A percentile compares a stretch with the other conserved stretches of the same genome.
Conservation (phyloP, 805 yeast species). For the Starmera caribaea region DNA sequence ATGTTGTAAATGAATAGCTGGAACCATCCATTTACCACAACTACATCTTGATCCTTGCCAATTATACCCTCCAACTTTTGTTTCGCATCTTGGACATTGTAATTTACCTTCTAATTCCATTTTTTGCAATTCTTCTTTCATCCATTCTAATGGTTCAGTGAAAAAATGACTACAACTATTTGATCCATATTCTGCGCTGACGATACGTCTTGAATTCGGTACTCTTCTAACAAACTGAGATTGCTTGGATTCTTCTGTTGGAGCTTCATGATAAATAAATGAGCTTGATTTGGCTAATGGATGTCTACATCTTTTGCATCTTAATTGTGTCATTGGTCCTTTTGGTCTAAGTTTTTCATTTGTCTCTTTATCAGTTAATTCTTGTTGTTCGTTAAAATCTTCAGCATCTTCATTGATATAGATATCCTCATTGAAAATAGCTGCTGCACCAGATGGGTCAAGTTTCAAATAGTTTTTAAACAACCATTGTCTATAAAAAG, state of each 20-base stretch:
- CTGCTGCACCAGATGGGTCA: slow-evolving; percentile 32
- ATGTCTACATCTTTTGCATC: slow-evolving; percentile 81
- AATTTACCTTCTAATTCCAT: slow-evolving; percentile 84
- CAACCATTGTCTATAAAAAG: slow-evolving; percentile 34
- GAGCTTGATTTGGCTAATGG: slow-evolving; percentile 54
- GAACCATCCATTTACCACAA: slow-evolving; percentile 94
- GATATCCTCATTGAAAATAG: slow-evolving; percentile 21
- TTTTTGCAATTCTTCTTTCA: slow-evolving; percentile 66
- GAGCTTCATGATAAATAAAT: slow-evolving; percentile 57
- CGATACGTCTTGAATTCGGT: slow-evolving; percentile 49
- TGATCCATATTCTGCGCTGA: slow-evolving; percentile 48
- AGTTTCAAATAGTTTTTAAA: slow-evolving; percentile 24
- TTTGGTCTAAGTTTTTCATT: slow-evolving; percentile 10
- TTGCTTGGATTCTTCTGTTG: slow-evolving; percentile 56
- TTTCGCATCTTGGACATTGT: slow-evolving; percentile 70
- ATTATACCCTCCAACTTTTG: slow-evolving; percentile 83
- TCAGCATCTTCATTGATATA: slow-evolving; percentile 19
- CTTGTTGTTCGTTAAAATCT: too few species aligned
- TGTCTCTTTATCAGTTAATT: slow-evolving; percentile 16
- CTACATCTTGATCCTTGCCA: slow-evolving; percentile 95
- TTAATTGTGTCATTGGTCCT: slow-evolving; percentile 27
- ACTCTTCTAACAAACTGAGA: slow-evolving; percentile 57
- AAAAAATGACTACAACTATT: slow-evolving; percentile 73
- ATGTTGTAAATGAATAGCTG: slow-evolving; percentile 74
- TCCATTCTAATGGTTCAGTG: slow-evolving; percentile 87